Conservation (phyloP, 2,329 filamentous ascomycete genomes). For the Cytospora piceicola region DNA sequence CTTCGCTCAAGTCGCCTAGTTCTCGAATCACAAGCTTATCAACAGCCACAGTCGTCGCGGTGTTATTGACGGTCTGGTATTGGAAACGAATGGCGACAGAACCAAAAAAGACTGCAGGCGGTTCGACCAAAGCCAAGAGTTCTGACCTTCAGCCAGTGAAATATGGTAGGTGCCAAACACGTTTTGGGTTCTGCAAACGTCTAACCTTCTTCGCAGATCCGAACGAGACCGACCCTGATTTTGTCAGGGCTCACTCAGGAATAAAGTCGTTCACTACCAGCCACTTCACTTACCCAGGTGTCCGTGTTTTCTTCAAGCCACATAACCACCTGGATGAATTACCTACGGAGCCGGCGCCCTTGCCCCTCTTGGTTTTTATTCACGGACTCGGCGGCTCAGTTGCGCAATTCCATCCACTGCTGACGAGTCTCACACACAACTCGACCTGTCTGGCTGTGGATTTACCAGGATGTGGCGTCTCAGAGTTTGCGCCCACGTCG, state of each 20-base stretch:
- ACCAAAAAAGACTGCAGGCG: not conserved
- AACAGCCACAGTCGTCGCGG: slow-evolving; percentile 14
- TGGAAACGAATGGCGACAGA: slow-evolving; percentile 26
- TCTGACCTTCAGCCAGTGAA: not conserved
- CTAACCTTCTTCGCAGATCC: slow-evolving; percentile 39
- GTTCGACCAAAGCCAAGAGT: slow-evolving; percentile 8
- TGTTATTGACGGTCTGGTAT: slow-evolving; percentile 22
- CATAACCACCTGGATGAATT: slow-evolving; percentile 85
- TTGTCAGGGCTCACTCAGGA: slow-evolving; percentile 77
- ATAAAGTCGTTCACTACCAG: slow-evolving; percentile 74
- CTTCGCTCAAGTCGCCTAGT: slow-evolving; percentile 2
- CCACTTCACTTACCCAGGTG: slow-evolving; percentile 69
- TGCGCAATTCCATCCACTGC: slow-evolving; percentile 81
- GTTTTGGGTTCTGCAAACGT: no score
- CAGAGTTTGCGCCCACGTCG: slow-evolving; percentile 68
- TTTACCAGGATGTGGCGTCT: slow-evolving; percentile 86
- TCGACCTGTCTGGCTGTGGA: slow-evolving; percentile 88
- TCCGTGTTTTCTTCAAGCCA: slow-evolving; percentile 82
- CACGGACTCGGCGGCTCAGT: slow-evolving; percentile 93
- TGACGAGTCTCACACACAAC: slow-evolving; percentile 80
- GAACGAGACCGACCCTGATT: slow-evolving; percentile 70
- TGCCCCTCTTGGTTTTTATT: slow-evolving; percentile 87
- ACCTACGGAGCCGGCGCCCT: slow-evolving; percentile 69
- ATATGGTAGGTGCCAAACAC: slow-evolving; percentile 15
- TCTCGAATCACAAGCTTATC: slow-evolving; percentile 11